Base-by-base conservation (phyloP, 139 green algal species). In the Coccomyxa sp. region DNA sequence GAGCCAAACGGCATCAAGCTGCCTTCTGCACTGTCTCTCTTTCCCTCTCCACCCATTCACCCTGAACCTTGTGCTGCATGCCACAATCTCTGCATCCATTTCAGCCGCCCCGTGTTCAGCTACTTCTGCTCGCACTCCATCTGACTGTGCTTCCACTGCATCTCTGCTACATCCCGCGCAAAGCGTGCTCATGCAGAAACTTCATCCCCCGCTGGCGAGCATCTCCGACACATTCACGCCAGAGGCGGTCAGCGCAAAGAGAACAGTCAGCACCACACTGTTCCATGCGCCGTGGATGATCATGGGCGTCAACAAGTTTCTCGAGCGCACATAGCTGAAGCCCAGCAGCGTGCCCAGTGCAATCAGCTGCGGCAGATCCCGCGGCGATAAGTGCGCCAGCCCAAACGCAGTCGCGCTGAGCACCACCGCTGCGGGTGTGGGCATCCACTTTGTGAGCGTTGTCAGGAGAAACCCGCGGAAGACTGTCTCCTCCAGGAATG, bases 391-490 rank as follows among this genome's bases (percentile, higher is more conserved):
- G 87, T 98, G 95, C 13, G 91, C 92, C 16, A 89, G 59, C 13
- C 91, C 95, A 89, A 98, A 98, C 4, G 86, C 83, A 0, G 91
- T 30, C 12, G 88, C 86, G 67, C 88, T 94, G 18, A 92, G 30
- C 0, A 92, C 57, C 23, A 97, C 89, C 1, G 95, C 94, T 0
- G 82, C 84, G 82, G 82, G 89, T 9, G 88, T 90, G 58, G 93
- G 92, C 90, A 96, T 91, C 58, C 85, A 91, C 77, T 92, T 92
- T 27, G 92, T 93, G 16, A 98, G 87, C 0, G 91, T 93, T 51
- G 94, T 92, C 13, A 98, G 89, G 77, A 98, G 90, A 87, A 98
- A 98, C 68, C 95, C 95, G 13, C 95, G 87, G 89, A 98, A 98
- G 18, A 98, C 91, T 18, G 91, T 92, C 79, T 97, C 95, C 85